These are phyloP conservation scores for Fraxinus baroniana DNA, from an alignment of 305 asterid species.

Conservation along the genomic window DNA sequence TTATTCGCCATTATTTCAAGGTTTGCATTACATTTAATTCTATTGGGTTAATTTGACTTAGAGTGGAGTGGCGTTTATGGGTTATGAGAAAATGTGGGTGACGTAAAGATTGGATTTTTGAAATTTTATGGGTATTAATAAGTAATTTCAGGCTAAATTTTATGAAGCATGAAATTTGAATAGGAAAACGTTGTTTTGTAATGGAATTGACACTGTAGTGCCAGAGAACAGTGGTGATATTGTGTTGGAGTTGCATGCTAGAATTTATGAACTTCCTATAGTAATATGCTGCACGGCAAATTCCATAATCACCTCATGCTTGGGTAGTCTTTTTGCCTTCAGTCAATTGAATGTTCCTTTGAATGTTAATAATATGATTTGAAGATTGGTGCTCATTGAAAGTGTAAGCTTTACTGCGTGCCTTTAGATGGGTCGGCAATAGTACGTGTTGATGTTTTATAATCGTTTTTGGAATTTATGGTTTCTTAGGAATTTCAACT, in stretches of 20 bases:
- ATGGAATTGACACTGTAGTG: slow-evolving; percentile 14
- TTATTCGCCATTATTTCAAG: slow-evolving; percentile 22
- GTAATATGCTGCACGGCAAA: neutral
- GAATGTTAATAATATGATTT: slow-evolving; percentile 8
- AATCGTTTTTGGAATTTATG: neutral
- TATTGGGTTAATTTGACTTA: neutral
- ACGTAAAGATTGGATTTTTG: slow-evolving; percentile 14
- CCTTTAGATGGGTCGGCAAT: neutral
- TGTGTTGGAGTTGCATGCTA: slow-evolving; percentile 7
- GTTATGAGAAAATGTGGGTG: slow-evolving; percentile 28
- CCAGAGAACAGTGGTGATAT: neutral
- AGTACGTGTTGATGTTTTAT: neutral
- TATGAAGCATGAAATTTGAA: neutral
- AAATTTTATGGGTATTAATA: slow-evolving; percentile 1
- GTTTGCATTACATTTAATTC: slow-evolving; percentile 23
- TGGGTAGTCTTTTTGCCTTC: neutral
- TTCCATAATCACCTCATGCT: neutral
- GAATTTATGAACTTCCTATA: neutral
- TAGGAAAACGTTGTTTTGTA: neutral
- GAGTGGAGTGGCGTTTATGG: neutral
- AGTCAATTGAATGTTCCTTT: slow-evolving; percentile 2
- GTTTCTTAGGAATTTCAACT: neutral
- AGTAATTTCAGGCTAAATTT: slow-evolving; percentile 20
- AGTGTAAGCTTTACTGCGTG: neutral
- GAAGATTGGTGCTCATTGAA: neutral